Conservation (phyloP, 257 asterid genomes). For the Mitragyna speciosa region DNA sequence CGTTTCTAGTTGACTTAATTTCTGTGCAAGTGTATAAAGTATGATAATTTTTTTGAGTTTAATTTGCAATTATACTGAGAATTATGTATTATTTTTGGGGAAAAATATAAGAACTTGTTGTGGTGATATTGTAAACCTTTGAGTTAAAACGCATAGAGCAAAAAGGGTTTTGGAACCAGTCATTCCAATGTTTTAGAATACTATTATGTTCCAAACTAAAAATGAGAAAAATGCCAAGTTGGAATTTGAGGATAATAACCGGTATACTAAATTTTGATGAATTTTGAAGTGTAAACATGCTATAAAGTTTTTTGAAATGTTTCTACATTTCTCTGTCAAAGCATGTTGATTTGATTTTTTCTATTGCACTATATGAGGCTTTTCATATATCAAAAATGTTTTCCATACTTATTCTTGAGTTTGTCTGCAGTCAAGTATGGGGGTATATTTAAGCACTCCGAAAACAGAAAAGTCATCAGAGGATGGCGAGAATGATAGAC, state of each 20-base stretch:
- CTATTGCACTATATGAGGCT: no score
- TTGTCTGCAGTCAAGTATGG: slow-evolving; percentile 63
- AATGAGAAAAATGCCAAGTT: not conserved
- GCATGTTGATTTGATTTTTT: not conserved
- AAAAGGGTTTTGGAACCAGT: not conserved
- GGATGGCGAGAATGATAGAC: slow-evolving; percentile 77
- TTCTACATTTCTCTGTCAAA: not conserved
- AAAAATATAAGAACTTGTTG: no score
- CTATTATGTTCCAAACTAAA: not conserved
- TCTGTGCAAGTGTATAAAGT: not conserved
- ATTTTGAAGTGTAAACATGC: not conserved
- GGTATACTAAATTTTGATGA: not conserved
- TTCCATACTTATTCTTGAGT: not conserved
- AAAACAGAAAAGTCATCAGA: slow-evolving; percentile 70
- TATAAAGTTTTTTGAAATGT: not conserved
- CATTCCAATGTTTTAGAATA: not conserved
- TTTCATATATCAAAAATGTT: not conserved
- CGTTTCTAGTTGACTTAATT: not conserved
- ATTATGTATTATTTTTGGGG: no score
- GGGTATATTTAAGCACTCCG: slow-evolving; percentile 87
- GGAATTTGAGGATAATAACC: not conserved
- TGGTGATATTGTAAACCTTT: not conserved
- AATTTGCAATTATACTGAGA: not conserved
- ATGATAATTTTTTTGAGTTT: not conserved
- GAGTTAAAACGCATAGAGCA: not conserved